Percentiles rank a stretch among this genome's conserved stretches.
Conservation (phyloP, 2,329 filamentous ascomycete genomes). For the Aureobasidium lini region DNA sequence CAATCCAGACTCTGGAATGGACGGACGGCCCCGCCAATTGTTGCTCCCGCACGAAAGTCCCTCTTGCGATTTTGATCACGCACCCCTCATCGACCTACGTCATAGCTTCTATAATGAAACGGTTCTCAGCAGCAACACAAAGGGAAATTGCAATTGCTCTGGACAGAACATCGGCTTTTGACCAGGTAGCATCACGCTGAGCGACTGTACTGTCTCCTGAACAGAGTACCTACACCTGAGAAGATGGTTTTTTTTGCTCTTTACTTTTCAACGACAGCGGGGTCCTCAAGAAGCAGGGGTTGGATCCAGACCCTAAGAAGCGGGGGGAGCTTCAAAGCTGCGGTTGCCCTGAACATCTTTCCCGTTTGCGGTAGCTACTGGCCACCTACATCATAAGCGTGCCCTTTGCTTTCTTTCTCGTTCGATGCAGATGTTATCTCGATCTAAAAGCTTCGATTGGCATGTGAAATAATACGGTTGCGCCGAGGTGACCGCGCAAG, state of each 20-base stretch:
- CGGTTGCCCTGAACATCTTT: constrained; percentile 8
- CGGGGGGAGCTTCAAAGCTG: not conserved
- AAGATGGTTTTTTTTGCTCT: no score
- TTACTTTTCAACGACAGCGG: not conserved
- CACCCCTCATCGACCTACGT: constrained; percentile 4
- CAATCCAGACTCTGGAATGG: constrained; percentile 10
- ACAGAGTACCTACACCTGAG: no score
- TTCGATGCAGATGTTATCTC: not conserved
- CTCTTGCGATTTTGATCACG: not conserved
- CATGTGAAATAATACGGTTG: not conserved
- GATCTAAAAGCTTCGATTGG: not conserved
- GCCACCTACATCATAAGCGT: not conserved
- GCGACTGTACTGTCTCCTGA: no score
- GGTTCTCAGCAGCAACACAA: not conserved
- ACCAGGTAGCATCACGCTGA: not conserved
- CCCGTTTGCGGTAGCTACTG: constrained; percentile 3
- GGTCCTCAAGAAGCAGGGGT: not conserved
- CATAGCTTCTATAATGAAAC: not conserved
- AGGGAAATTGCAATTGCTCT: not conserved
- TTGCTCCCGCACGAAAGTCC: constrained; percentile 2
- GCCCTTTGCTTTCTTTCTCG: not conserved
- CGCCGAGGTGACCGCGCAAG: not conserved
- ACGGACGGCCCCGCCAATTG: constrained; percentile 8
- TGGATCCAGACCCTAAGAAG: not conserved
- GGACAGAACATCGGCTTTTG: not conserved